Evolutionary conservation across 164 flowering plant genomes (phyloP).

Genomic region (Berberis thunbergii): DNA sequence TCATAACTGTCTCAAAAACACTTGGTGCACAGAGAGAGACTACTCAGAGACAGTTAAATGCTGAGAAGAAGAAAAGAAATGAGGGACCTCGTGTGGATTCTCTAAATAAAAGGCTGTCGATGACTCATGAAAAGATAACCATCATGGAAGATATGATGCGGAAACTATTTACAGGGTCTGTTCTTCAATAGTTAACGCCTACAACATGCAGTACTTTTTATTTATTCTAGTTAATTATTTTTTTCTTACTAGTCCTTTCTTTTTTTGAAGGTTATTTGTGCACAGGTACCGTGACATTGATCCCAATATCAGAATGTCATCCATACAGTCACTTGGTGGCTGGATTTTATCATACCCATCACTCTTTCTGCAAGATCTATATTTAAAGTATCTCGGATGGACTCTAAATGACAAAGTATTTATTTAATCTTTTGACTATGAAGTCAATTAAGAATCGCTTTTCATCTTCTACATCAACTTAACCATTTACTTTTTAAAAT

Average conservation of each 20-base stretch:
- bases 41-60: conserved; percentile 88
- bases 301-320: conserved; percentile 75
- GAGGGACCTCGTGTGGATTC: conserved; percentile 97
- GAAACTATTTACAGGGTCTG: conserved; percentile 85
- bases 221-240: not conserved
- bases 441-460: not conserved
- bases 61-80: conserved; percentile 73
- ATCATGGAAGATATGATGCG: conserved; percentile 86
- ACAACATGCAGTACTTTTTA: not conserved
- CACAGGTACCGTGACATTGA: conserved; percentile 97
- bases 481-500: conserved; percentile 5
- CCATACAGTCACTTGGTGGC: conserved; percentile 87
- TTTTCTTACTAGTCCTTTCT: not conserved
- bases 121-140: conserved; percentile 73
- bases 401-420: conserved; percentile 90
- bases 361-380: conserved; percentile 82
- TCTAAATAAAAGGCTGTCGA: conserved; percentile 62
- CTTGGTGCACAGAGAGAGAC: conserved; percentile 90
- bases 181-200: not conserved
- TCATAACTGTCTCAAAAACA: conserved; percentile 72
- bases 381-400: conserved; percentile 98
- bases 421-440: conserved; percentile 1
- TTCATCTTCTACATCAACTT: conserved; percentile 4
- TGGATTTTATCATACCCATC: conserved; percentile 96
- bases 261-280: conserved; percentile 72